Percentiles rank a stretch among this genome's conserved stretches.
Conservation (phyloP, 306 rosid species). For the Betula pendula region DNA sequence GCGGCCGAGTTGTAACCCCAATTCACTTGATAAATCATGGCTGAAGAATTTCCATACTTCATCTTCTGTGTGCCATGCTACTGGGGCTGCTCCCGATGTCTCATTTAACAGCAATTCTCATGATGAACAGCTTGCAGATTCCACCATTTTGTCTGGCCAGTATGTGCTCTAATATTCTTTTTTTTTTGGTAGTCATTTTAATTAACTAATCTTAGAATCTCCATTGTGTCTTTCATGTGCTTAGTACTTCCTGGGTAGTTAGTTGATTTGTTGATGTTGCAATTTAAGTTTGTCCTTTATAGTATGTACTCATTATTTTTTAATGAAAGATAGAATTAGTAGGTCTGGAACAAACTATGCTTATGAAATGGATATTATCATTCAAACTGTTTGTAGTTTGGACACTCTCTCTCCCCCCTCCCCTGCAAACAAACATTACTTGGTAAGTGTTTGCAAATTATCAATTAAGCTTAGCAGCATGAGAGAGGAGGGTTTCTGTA, state of each 20-base stretch:
- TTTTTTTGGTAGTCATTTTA: background rate
- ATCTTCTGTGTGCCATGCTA: slow-evolving; percentile 42
- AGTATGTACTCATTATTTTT: background rate
- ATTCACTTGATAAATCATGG: slow-evolving; percentile 40
- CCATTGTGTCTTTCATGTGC: background rate
- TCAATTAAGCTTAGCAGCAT: background rate
- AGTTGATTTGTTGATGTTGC: background rate
- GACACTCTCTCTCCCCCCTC: background rate
- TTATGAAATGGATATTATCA: background rate
- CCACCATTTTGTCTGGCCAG: slow-evolving; percentile 49
- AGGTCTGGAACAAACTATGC: background rate
- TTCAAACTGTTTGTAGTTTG: background rate
- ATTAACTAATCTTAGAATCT: background rate
- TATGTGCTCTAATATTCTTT: slow-evolving; percentile 38
- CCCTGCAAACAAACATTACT: background rate
- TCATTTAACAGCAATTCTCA: slow-evolving; percentile 51
- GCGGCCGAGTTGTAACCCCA: slow-evolving; percentile 35
- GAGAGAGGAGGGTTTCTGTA: background rate
- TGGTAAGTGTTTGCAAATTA: background rate
- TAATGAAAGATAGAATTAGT: background rate
- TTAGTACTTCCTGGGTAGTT: background rate
- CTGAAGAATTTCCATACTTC: slow-evolving; percentile 35
- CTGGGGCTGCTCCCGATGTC: slow-evolving; percentile 62
- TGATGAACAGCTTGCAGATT: slow-evolving; percentile 47
- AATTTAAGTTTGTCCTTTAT: slow-evolving; percentile 5